These are phyloP conservation scores for Hirschioporus abietinus DNA, from an alignment of 768 basidiomycete species.

Conservation along the genomic window DNA sequence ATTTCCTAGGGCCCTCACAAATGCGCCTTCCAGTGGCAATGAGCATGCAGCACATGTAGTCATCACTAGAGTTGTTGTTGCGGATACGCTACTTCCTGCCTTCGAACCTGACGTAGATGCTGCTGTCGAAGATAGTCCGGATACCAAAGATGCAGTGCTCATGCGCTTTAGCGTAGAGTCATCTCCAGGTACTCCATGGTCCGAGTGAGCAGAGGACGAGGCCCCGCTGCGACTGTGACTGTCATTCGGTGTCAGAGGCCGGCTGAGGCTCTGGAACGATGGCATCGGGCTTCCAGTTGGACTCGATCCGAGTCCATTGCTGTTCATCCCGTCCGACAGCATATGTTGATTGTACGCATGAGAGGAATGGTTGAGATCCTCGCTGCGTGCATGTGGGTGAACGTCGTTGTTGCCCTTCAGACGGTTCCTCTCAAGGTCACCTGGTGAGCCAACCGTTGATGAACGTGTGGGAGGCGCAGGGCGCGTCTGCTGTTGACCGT, in stretches of 20 bases:
- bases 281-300: slow-evolving; percentile 34
- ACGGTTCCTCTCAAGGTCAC: slow-evolving; percentile 49
- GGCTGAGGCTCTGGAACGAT: slow-evolving; percentile 47
- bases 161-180: neutral
- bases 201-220: slow-evolving; percentile 44
- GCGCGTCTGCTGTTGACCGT: neutral
- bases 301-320: slow-evolving; percentile 23
- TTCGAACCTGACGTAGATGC: neutral
- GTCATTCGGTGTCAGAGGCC: slow-evolving; percentile 54
- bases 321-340: slow-evolving; percentile 19
- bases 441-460: slow-evolving; percentile 51
- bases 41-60: slow-evolving; percentile 68
- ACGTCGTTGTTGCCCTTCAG: slow-evolving; percentile 25
- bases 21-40: slow-evolving; percentile 87
- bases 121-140: neutral
- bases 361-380: slow-evolving; percentile 60
- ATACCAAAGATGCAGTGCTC: neutral
- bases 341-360: slow-evolving; percentile 16
- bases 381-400: slow-evolving; percentile 54
- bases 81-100: neutral
- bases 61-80: slow-evolving; percentile 6
- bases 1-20: slow-evolving; percentile 89
- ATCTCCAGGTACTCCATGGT: slow-evolving; percentile 27
- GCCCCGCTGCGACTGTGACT: slow-evolving; percentile 41
- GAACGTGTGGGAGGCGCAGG: slow-evolving; percentile 46